Percentiles rank a stretch among this genome's conserved stretches.
Conservation (phyloP, 164 flowering plant genomes). For the Berberis thunbergii region DNA sequence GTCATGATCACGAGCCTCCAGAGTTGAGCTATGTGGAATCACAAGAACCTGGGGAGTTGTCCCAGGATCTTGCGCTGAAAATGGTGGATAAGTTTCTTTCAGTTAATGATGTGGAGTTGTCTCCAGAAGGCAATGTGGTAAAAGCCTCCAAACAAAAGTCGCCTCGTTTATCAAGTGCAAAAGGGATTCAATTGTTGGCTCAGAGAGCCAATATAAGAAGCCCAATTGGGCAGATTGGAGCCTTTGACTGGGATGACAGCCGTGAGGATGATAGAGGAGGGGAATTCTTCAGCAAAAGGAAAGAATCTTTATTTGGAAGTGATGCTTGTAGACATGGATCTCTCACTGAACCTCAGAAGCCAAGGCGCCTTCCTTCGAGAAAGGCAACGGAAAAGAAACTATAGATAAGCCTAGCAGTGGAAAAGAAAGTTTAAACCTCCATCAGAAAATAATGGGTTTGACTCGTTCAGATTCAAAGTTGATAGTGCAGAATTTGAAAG, state of each 20-base stretch:
- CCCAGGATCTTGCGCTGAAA: conserved; percentile 75
- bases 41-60: conserved; percentile 78
- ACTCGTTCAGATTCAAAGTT: conserved; percentile 47
- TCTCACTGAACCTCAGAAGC: conserved; percentile 22
- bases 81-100: conserved; percentile 59
- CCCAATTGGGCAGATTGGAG: conserved; percentile 17
- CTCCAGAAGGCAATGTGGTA: conserved; percentile 18
- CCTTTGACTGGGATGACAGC: conserved; percentile 74
- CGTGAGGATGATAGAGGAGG: conserved; percentile 96
- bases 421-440: conserved; percentile 14
- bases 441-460: conserved; percentile 17
- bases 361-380: conserved; percentile 9
- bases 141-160: conserved; percentile 21
- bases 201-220: conserved; percentile 26
- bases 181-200: conserved; percentile 53
- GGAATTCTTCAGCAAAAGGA: conserved; percentile 56
- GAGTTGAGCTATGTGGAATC: conserved; percentile 82
- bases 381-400: background rate
- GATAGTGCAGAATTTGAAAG: conserved; percentile 12
- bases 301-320: conserved; percentile 40
- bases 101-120: conserved; percentile 25
- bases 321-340: conserved; percentile 19
- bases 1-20: conserved; percentile 23
- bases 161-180: conserved; percentile 34
- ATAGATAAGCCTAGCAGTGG: conserved; percentile 11